Evolutionary conservation across 2,329 filamentous ascomycete species (phyloP).

Genomic region (Aspergillus candidus): DNA sequence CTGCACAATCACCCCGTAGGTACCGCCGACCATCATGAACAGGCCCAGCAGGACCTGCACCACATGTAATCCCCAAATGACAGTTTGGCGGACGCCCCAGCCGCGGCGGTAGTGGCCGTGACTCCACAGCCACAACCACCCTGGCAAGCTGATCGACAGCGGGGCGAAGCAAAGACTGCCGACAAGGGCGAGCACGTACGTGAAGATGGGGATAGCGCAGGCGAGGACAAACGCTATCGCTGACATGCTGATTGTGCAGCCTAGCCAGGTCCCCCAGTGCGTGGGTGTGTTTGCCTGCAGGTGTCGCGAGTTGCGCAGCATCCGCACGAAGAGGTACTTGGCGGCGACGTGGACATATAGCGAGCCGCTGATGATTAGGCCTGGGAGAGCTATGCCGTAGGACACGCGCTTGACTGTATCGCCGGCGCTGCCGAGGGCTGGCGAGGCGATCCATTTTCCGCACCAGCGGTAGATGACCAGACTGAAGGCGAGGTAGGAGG

Average conservation of each 20-base stretch:
- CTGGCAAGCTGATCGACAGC: conserved; percentile 44
- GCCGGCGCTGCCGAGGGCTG: conserved; percentile 8
- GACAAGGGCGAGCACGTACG: conserved; percentile 46
- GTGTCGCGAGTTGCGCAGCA: conserved; percentile 47
- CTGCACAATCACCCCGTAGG: conserved; percentile 19
- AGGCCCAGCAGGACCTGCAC: conserved; percentile 41
- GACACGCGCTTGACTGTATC: conserved; percentile 7
- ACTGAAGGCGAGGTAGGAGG: conserved; percentile 50
- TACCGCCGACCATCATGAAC: conserved; percentile 46
- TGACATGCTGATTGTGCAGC: conserved; percentile 39
- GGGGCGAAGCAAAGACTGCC: conserved; percentile 49
- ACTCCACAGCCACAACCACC: conserved; percentile 49
- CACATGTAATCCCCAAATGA: conserved; percentile 37
- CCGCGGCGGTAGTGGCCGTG: conserved; percentile 39
- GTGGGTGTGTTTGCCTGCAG: conserved; percentile 47
- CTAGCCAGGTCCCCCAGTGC: conserved; percentile 50
- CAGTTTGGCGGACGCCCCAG: conserved; percentile 23
- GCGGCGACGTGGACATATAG: conserved; percentile 4
- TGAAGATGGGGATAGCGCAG: conserved; percentile 51
- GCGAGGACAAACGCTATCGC: conserved; percentile 47
- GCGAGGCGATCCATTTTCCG: conserved; percentile 7
- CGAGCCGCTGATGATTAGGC: conserved; percentile 9
- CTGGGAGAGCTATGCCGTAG: conserved; percentile 7
- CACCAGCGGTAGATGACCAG: conserved; percentile 11
- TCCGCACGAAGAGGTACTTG: conserved; percentile 48